Percentiles rank a stretch among this genome's conserved stretches.
phyloP scores from a whole-genome alignment of 139 green algal species.

The Pleodorina starrii region DNA sequence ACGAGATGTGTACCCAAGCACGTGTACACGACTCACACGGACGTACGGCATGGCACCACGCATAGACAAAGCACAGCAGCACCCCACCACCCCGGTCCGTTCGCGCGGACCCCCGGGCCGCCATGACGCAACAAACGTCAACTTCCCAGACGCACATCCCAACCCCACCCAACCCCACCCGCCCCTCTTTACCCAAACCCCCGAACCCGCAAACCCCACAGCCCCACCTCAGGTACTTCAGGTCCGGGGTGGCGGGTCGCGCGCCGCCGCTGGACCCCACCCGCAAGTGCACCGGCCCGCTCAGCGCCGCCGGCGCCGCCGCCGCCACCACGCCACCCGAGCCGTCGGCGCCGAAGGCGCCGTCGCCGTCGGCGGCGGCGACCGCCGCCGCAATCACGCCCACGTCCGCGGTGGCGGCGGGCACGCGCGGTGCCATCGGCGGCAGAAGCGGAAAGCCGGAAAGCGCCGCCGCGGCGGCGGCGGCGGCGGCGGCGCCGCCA shows the following conservation, averaged over 20 bases:
- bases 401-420: not conserved
- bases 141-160: too few relatives aligned
- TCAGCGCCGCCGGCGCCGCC: not conserved
- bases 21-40: too few relatives aligned
- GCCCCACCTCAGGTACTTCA: conserved; percentile 24
- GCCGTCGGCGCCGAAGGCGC: not conserved
- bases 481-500: not conserved
- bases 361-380: not conserved
- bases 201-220: not conserved
- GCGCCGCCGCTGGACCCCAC: not conserved
- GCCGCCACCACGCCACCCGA: not conserved
- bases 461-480: not conserved
- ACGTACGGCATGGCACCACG: too few relatives aligned
- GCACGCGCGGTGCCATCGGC: not conserved
- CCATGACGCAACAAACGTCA: too few relatives aligned
- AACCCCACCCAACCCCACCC: too few relatives aligned
- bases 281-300: conserved; percentile 2
- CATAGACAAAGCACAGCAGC: too few relatives aligned
- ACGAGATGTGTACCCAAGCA: too few relatives aligned
- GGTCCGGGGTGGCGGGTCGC: not conserved
- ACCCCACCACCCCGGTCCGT: too few relatives aligned
- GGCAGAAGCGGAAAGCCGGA: not conserved
- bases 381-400: not conserved
- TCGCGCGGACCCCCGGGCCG: too few relatives aligned
- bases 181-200: too few relatives aligned